Evolutionary conservation across 768 basidiomycete genomes (phyloP).

Genomic region (Collybia mongolica): DNA sequence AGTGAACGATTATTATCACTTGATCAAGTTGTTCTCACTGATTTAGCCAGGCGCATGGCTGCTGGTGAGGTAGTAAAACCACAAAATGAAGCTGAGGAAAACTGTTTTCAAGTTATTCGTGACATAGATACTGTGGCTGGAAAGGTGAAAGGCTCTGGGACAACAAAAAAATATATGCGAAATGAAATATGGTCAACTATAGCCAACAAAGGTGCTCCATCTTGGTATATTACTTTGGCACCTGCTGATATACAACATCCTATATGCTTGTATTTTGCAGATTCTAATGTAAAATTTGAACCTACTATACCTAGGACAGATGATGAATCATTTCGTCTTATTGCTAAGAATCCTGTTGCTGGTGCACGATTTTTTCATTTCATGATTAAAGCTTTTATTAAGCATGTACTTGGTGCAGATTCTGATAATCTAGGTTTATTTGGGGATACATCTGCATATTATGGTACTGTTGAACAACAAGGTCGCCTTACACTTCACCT

Average conservation of each 20-base stretch:
- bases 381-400: constrained; percentile 1
- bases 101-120: constrained; percentile 29
- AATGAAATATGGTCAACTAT: constrained; percentile 31
- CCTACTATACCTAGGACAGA: constrained; percentile 1
- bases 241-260: constrained; percentile 28
- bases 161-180: constrained; percentile 23
- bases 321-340: neutral
- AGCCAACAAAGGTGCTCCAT: constrained; percentile 20
- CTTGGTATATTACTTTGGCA: constrained; percentile 33
- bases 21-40: constrained; percentile 16
- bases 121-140: constrained; percentile 33
- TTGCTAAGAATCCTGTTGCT: constrained; percentile 1
- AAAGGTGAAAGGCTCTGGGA: constrained; percentile 24
- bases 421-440: constrained; percentile 19
- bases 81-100: constrained; percentile 27
- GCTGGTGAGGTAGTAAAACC: constrained; percentile 22
- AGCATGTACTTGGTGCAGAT: constrained; percentile 16
- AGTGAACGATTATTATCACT: constrained; percentile 16
- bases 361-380: constrained; percentile 3
- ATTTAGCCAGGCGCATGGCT: constrained; percentile 18
- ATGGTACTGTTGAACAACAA: constrained; percentile 31
- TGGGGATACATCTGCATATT: constrained; percentile 25
- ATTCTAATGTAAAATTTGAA: constrained; percentile 14
- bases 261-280: constrained; percentile 31
- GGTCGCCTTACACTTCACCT: constrained; percentile 26